Conservation (phyloP, 2,329 filamentous ascomycete genomes). For the Raffaelea arxii region DNA sequence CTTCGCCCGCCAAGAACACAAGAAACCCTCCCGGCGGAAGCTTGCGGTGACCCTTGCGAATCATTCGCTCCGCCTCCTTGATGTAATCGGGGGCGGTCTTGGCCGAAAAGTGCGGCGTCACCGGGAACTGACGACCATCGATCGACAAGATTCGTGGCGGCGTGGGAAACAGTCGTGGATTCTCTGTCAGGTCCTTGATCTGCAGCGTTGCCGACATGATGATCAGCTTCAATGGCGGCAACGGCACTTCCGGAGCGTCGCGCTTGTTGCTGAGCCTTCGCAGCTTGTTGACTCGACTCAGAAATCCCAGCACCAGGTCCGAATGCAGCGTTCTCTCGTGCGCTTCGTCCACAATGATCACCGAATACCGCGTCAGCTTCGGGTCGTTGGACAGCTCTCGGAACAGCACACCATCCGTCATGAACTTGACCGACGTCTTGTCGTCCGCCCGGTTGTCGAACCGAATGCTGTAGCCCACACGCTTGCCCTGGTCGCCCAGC, state of each 20-base stretch:
- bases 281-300: constrained; percentile 83
- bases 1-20: constrained; percentile 88
- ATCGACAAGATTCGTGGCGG: constrained; percentile 80
- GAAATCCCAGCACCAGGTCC: constrained; percentile 94
- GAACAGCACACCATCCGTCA: constrained; percentile 94
- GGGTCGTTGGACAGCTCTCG: constrained; percentile 89
- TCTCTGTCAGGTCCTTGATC: constrained; percentile 83
- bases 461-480: constrained; percentile 87
- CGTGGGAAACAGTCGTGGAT: constrained; percentile 65
- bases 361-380: constrained; percentile 78
- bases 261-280: constrained; percentile 44
- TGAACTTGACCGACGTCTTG: constrained; percentile 91
- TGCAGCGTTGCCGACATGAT: constrained; percentile 97
- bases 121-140: constrained; percentile 84
- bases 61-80: constrained; percentile 80
- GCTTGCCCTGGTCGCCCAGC: constrained; percentile 63
- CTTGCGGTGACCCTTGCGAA: constrained; percentile 79
- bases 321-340: constrained; percentile 97
- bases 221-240: constrained; percentile 78
- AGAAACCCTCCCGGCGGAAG: constrained; percentile 84
- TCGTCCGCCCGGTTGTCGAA: constrained; percentile 77
- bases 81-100: constrained; percentile 80
- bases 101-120: constrained; percentile 80
- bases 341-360: constrained; percentile 90
- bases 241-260: constrained; percentile 46